Evolutionary conservation across 2,329 filamentous ascomycete genomes (phyloP).

Genomic region (Fusarium verrucosum): DNA sequence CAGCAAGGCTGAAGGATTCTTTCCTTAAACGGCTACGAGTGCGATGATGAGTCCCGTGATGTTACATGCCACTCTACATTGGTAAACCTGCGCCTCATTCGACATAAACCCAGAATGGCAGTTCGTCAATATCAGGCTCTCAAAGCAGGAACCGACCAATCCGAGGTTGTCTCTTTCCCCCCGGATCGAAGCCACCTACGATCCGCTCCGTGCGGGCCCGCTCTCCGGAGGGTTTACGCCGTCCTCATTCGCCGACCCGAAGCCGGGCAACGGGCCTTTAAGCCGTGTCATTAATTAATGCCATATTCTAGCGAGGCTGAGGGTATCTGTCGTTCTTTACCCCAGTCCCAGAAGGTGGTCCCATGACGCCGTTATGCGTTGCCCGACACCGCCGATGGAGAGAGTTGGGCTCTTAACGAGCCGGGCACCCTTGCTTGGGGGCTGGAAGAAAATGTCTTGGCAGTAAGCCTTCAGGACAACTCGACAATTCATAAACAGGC

Average conservation of each 20-base stretch:
- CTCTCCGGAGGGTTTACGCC: slow-evolving; percentile 9
- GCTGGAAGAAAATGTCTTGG: slow-evolving; percentile 22
- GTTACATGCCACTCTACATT: slow-evolving; percentile 2
- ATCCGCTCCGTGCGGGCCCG: slow-evolving; percentile 28
- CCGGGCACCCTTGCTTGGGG: slow-evolving; percentile 27
- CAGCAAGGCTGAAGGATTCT: slow-evolving; percentile 1
- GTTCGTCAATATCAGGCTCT: background rate
- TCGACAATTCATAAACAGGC: slow-evolving; percentile 32
- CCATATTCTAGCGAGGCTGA: slow-evolving; percentile 13
- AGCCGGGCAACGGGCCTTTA: background rate
- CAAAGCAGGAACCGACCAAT: slow-evolving; percentile 1
- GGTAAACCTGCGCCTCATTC: slow-evolving; percentile 30
- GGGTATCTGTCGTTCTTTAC: background rate
- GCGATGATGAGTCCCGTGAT: slow-evolving; percentile 29
- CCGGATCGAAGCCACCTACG: slow-evolving; percentile 42
- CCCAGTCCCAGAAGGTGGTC: background rate
- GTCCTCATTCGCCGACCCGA: slow-evolving; percentile 34
- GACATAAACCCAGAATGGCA: slow-evolving; percentile 33
- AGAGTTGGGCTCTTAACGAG: slow-evolving; percentile 2
- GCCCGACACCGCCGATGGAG: background rate
- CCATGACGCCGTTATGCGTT: slow-evolving; percentile 7
- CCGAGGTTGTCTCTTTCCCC: background rate
- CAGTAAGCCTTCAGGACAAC: slow-evolving; percentile 20
- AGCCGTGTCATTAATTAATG: slow-evolving; percentile 14
- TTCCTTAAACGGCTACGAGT: slow-evolving; percentile 7